Evolutionary conservation across 805 yeast genomes (phyloP), one percentile per base, ranked within the genome.

Genomic region (Saccharomycopsis amapae): DNA sequence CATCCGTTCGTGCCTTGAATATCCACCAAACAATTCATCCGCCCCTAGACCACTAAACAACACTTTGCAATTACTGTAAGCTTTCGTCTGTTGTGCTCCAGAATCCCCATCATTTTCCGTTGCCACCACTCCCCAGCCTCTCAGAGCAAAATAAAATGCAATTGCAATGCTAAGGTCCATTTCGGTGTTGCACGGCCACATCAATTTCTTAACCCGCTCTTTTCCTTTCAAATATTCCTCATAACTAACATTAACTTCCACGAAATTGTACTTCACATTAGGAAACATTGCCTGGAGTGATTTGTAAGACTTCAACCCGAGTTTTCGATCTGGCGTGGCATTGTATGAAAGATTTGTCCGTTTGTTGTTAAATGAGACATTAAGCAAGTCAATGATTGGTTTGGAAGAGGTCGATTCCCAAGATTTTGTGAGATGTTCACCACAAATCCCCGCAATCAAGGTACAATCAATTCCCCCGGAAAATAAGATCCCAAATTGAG

Each of bases 401-500:
- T 31, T 62, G 58, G 10, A 15, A 12, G 19, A 6, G 7, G 22
- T 5, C 7, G 17, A 9, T 6, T 46, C 17, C n/a, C n/a, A n/a
- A n/a, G n/a, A n/a, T n/a, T n/a, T n/a, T n/a, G n/a, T n/a, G 60
- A 65, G 53, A 47, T 59, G 50, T 46, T 63, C 3, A 62, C 75
- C 38, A 69, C 62, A 3, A 81, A 40, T 0, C 79, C 12, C 76
- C 0, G 94, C 88, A 20, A 93, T 57, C 0, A 90, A 63, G 0
- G 97, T 81, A 61, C 98, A 93, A 58, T 93, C 99, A 3, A 93
- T 67, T 0, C 99, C 99, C 1, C 99, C 99, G 37, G 96, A 86
- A 58, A 89, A 93, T 26, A 93, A 62, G 0, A 93, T 67, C 0
- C 84, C 83, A 36, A 80, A 62, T 4, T 62, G 61, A 1, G 67